Percentiles rank a stretch among this genome's conserved stretches.
Evolutionary conservation across 805 yeast species (phyloP).

Genomic region (Zygotorulaspora florentina): DNA sequence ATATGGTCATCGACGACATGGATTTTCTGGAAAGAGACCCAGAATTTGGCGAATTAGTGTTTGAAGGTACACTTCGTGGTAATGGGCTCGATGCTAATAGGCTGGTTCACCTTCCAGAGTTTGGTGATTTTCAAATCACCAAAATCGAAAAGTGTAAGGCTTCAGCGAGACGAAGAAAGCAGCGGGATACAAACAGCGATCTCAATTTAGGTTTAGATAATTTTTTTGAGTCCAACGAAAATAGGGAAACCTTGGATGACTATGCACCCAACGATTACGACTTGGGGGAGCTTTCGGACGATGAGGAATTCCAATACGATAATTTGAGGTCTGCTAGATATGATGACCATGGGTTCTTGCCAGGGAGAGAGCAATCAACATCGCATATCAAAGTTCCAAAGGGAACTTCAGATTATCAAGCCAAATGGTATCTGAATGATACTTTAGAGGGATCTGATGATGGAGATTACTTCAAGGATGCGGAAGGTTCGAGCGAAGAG

Average conservation of each 20-base stretch:
- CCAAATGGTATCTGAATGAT: constrained; percentile 73
- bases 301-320: constrained; percentile 33
- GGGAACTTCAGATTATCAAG: constrained; percentile 76
- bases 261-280: constrained; percentile 52
- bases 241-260: constrained; percentile 57
- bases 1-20: constrained; percentile 69
- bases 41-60: constrained; percentile 42
- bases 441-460: constrained; percentile 35
- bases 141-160: constrained; percentile 51
- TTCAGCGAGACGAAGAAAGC: constrained; percentile 31
- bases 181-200: constrained; percentile 18
- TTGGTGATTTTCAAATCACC: constrained; percentile 81
- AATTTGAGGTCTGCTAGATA: constrained; percentile 35
- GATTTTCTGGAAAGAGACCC: constrained; percentile 28
- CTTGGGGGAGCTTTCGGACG: constrained; percentile 41
- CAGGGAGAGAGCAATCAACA: constrained; percentile 29
- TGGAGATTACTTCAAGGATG: constrained; percentile 37
- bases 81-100: constrained; percentile 73
- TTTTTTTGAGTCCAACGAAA: constrained; percentile 36
- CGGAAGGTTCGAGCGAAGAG: constrained; percentile 27
- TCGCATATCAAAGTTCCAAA: constrained; percentile 51
- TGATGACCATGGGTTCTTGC: constrained; percentile 40
- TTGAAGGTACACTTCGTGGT: constrained; percentile 87
- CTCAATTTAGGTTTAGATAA: constrained; percentile 19
- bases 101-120: constrained; percentile 79